A percentile compares a stretch with the other conserved stretches of the same genome.
Evolutionary conservation across 495 filamentous ascomycete genomes (phyloP).

Genomic region (Lophiostoma macrostomum): DNA sequence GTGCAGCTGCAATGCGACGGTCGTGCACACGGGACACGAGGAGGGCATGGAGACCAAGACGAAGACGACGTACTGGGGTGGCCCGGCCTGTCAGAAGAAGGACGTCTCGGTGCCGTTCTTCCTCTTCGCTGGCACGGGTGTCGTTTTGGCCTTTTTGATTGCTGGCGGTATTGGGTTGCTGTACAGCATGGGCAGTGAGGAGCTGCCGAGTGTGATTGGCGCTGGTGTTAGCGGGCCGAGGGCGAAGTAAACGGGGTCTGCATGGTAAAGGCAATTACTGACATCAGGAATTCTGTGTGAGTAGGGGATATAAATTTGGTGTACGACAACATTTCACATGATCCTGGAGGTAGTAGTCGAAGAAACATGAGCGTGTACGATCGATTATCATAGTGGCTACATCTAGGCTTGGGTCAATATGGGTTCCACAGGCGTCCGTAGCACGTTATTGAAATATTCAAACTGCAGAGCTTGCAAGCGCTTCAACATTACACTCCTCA

Average conservation of each 20-base stretch:
- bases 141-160: conserved; percentile 60
- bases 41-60: conserved; percentile 44
- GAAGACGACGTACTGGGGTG: conserved; percentile 68
- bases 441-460: neutral
- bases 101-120: conserved; percentile 87
- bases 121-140: conserved; percentile 67
- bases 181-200: conserved; percentile 66
- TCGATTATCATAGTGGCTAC: neutral
- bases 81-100: conserved; percentile 84
- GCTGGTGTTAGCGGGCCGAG: conserved; percentile 35
- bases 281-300: too few relatives aligned
- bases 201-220: conserved; percentile 39
- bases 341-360: neutral
- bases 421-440: neutral
- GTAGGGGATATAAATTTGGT: conserved; percentile 17
- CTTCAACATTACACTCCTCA: neutral
- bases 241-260: conserved; percentile 28
- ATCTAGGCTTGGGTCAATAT: conserved; percentile 4
- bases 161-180: conserved; percentile 70
- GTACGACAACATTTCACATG: conserved; percentile 21
- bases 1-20: conserved; percentile 64
- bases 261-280: neutral
- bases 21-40: conserved; percentile 45
- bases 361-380: conserved; percentile 6
- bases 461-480: neutral